Percentiles rank a stretch among this genome's conserved stretches.
These are phyloP conservation scores for Brassica incana DNA, from an alignment of 345 rosid species.

Conservation along the genomic window DNA sequence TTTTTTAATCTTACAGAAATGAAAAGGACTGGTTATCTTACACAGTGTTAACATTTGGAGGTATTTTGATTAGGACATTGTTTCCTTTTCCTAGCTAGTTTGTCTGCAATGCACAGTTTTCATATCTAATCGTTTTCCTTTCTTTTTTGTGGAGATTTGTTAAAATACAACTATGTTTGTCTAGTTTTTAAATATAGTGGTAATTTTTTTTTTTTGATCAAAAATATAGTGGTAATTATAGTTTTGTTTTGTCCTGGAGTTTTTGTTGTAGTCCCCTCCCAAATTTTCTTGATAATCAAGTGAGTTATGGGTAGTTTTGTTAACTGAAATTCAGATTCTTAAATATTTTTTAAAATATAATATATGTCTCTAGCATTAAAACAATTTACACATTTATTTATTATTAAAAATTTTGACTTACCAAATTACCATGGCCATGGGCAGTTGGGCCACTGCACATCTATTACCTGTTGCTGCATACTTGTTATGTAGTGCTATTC, in stretches of 20 bases:
- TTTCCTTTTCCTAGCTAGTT: background rate
- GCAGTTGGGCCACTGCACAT: background rate
- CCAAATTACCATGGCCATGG: background rate
- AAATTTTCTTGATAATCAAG: background rate
- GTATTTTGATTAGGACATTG: constrained; percentile 1
- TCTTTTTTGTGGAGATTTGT: background rate
- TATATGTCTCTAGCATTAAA: background rate
- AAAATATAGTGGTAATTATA: background rate
- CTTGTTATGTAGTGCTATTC: too few species aligned
- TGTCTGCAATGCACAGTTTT: background rate
- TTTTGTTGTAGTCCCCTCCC: background rate
- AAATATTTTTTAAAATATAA: background rate
- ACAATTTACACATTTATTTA: background rate
- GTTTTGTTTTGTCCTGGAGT: background rate
- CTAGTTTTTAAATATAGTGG: background rate
- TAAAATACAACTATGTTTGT: background rate
- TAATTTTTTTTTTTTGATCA: background rate
- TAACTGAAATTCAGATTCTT: background rate
- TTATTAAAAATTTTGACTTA: background rate
- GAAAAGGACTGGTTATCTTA: background rate
- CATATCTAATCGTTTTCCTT: background rate
- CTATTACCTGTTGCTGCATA: too few species aligned
- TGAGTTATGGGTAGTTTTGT: background rate
- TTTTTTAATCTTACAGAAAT: background rate
- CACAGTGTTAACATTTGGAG: background rate